phyloP scores from a whole-genome alignment of 306 rosid genomes.

The Acacia confusa region DNA sequence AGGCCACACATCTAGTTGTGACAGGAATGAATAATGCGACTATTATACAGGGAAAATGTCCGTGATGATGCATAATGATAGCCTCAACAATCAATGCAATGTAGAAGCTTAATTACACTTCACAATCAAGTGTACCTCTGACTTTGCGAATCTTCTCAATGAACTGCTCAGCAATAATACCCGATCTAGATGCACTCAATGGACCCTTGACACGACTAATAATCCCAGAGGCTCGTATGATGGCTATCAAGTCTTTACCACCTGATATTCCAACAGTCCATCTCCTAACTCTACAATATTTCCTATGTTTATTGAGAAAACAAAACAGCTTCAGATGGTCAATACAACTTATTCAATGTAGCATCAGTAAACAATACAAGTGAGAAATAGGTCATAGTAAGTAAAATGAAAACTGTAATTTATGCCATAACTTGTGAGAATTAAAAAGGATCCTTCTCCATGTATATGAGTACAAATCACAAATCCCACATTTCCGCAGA shows the following conservation, averaged over 20 bases:
- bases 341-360: neutral
- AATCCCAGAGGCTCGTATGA: constrained; percentile 91
- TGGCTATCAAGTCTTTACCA: constrained; percentile 76
- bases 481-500: neutral
- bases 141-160: constrained; percentile 85
- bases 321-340: constrained; percentile 6
- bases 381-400: constrained; percentile 10
- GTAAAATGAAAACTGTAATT: constrained; percentile 24
- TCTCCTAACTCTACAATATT: constrained; percentile 68
- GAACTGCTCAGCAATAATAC: constrained; percentile 76
- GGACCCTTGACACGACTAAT: constrained; percentile 74
- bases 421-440: constrained; percentile 4
- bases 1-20: neutral
- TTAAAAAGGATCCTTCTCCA: neutral
- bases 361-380: neutral
- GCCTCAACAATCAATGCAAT: constrained; percentile 14
- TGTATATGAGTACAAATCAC: neutral
- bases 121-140: constrained; percentile 56
- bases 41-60: neutral
- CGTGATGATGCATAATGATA: constrained; percentile 14
- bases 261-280: constrained; percentile 84
- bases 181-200: constrained; percentile 61
- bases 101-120: neutral
- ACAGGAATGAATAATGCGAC: neutral
- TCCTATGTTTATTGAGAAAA: constrained; percentile 47